Evolutionary conservation across 139 green algal species (phyloP), one percentile per base, ranked within the genome.

Genomic region (Chlamydomonas applanata): DNA sequence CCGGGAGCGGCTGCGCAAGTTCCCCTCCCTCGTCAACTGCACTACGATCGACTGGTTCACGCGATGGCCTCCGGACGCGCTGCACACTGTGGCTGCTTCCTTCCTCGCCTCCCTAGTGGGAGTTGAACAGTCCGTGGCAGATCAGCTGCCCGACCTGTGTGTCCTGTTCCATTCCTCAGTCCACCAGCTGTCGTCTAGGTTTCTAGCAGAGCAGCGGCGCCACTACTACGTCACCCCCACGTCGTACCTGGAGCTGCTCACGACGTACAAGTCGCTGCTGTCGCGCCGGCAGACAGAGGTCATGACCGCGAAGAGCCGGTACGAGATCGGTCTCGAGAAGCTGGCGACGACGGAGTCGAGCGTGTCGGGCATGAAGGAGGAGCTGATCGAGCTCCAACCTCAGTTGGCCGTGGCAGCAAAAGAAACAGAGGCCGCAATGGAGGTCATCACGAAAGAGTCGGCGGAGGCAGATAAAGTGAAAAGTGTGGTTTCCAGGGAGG

Each of bases 191-290:
- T 85, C 75, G 0, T 74, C 76, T 22, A 61, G 77, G 32, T 94
- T 85, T 74, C 79, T 89, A 45, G 68, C 83, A 20, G 76, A 92
- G 77, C 72, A 83, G 73, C 72, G 76, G 57, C 87, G 88, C 32
- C 78, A 92, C 81, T 91, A 92, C 83, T 95, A 95, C 76, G 79
- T 90, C 34, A 95, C 90, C 35, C 89, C 90, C 46, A 94, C 90
- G 24, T 86, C 69, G 29, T 95, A 95, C 80, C 85, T 95, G 57
- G 89, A 95, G 83, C 86, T 95, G 32, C 83, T 95, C 44, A 56
- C 68, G 36, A 85, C 67, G 49, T 95, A 89, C 86, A 91, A 89
- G 79, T 82, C 71, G 34, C 83, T 94, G 57, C 80, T 93, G 54
- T 82, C 32, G 9, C 73, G 67, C 54, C 75, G 82, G 9, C 69